These are phyloP conservation scores for Ophiostoma montium DNA, from an alignment of 2,329 filamentous ascomycete genomes.

Conservation along the genomic window DNA sequence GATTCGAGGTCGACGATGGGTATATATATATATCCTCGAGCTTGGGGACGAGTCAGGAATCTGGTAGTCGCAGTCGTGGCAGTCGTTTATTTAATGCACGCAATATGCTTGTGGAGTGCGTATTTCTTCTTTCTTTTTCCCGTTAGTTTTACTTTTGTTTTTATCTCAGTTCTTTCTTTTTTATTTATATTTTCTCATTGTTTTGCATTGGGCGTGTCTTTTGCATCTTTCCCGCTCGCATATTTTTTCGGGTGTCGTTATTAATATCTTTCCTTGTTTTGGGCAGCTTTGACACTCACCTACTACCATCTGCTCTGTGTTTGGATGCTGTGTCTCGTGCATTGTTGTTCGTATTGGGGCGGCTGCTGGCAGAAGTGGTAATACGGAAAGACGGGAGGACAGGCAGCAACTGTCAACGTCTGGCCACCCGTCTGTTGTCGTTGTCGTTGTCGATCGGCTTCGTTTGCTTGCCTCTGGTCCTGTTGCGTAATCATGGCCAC, in stretches of 20 bases:
- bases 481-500: too few relatives aligned
- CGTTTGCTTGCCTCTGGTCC: too few relatives aligned
- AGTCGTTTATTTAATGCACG: not conserved
- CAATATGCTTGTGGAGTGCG: not conserved
- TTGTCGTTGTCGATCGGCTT: not conserved
- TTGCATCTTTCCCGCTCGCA: not conserved
- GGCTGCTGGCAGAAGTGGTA: not conserved
- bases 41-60: conserved; percentile 3
- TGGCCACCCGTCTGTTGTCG: conserved; percentile 6
- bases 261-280: not conserved
- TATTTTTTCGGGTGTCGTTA: not conserved
- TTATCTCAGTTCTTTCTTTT: conserved; percentile 1
- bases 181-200: not conserved
- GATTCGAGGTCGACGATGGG: conserved; percentile 3
- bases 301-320: not conserved
- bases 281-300: not conserved
- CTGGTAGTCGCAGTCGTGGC: conserved; percentile 2
- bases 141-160: not conserved
- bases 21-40: conserved; percentile 8
- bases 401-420: not conserved
- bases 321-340: not conserved
- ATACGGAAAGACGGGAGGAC: not conserved
- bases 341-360: not conserved
- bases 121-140: not conserved
- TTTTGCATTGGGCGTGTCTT: not conserved